A percentile compares a stretch with the other conserved stretches of the same genome.
Evolutionary conservation across 2,329 filamentous ascomycete genomes (phyloP).

Genomic region (Monilinia aucupariae): DNA sequence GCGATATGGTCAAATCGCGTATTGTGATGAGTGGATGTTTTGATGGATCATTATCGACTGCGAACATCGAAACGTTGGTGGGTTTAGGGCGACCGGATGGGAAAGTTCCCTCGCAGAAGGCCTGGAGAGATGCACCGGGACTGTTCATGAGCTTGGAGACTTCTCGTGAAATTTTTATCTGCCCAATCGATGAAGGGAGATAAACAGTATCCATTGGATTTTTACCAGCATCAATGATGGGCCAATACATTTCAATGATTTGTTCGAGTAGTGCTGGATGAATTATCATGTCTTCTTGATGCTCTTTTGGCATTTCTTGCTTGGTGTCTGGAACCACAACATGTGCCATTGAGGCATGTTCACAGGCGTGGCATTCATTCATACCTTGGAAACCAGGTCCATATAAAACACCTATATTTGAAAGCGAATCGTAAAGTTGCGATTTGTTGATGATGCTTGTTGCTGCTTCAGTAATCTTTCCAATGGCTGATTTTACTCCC

Average conservation of each 20-base stretch:
- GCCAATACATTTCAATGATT: slow-evolving; percentile 34
- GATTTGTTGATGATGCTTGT: not conserved
- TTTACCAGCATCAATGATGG: slow-evolving; percentile 2
- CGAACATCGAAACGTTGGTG: slow-evolving; percentile 39
- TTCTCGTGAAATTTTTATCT: slow-evolving; percentile 37
- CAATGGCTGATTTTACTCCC: not conserved
- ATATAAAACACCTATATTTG: slow-evolving; percentile 42
- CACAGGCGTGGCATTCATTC: slow-evolving; percentile 14
- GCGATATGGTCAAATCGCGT: slow-evolving; percentile 40
- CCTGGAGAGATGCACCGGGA: slow-evolving; percentile 36
- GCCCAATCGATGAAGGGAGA: slow-evolving; percentile 22
- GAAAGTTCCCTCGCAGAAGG: slow-evolving; percentile 37
- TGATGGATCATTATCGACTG: slow-evolving; percentile 29
- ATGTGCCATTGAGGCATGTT: not conserved
- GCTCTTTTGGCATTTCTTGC: slow-evolving; percentile 35
- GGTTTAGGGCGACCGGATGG: slow-evolving; percentile 30
- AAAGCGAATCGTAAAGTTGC: slow-evolving; percentile 14
- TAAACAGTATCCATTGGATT: slow-evolving; percentile 8
- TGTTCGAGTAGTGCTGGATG: slow-evolving; percentile 54
- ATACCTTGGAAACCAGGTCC: slow-evolving; percentile 41
- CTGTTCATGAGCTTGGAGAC: slow-evolving; percentile 37
- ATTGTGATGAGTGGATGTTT: slow-evolving; percentile 37
- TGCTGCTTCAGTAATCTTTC: not conserved
- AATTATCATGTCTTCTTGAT: slow-evolving; percentile 43
- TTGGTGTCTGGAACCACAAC: slow-evolving; percentile 16